Evolutionary conservation across 2,329 filamentous ascomycete species (phyloP), one percentile per base, ranked within the genome.

Genomic region (Aspergillus quadrilineatus): DNA sequence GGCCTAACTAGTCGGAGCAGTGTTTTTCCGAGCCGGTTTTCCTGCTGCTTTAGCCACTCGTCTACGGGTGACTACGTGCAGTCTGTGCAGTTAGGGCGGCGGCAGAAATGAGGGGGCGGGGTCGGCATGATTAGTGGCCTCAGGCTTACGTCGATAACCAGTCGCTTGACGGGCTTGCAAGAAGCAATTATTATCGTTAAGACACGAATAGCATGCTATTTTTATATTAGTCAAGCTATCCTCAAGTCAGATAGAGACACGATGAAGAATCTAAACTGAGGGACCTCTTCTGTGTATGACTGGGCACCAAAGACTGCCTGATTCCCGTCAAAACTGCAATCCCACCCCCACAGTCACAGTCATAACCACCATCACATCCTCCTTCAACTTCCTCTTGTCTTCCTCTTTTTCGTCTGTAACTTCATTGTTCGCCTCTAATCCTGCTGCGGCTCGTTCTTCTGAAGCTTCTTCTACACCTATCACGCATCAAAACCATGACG

Each of bases 401-500:
- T 22, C 36, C 52, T 52, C 10, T 43, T 47, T 51, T 17, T 53
- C 47, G 45, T 51, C 30, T 30, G 22, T 34, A 57, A 17, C 48
- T 44, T 47, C 36, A 50, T 30, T 46, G 43, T 45, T 59, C 30
- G 36, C 15, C 17, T 53, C 36, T 14, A 46, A 32, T 14, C 41
- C 50, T 53, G 39, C 36, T 34, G 30, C 44, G 22, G 34, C 50
- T 55, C 39, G 43, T 28, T 32, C 57, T 22, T 43, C 43, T 34
- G 28, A 6, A 37, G 15, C 56, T 43, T 48, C 15, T 26, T 45
- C 30, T 30, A 42, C 45, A 46, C 57, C 56, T 58, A 58, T 60
- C 57, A 55, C 56, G 53, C 48, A 60, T 53, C 65, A 46, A 53
- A 62, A 71, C 72, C 61, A 72, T 72, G 70, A 72, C 69, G 70